Evolutionary conservation across 2,329 filamentous ascomycete genomes (phyloP).

Genomic region (Aspergillus floridensis): DNA sequence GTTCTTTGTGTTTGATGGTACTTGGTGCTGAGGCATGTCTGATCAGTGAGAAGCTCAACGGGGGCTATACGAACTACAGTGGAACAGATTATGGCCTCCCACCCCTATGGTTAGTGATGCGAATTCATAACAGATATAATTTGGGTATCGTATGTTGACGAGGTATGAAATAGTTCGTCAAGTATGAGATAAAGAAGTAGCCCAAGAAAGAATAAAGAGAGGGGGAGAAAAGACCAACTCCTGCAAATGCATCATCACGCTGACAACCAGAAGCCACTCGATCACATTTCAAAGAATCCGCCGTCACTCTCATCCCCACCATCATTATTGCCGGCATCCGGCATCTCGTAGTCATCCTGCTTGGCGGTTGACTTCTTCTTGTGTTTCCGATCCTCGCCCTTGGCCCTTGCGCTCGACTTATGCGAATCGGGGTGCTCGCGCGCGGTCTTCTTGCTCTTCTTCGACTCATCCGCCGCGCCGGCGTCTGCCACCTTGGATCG

Average conservation of each 20-base stretch:
- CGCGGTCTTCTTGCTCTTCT: constrained; percentile 12
- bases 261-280: neutral
- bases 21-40: too few species aligned
- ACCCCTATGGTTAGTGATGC: too few species aligned
- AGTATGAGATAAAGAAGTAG: neutral
- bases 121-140: neutral
- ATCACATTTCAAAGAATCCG: constrained; percentile 40
- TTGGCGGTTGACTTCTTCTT: constrained; percentile 4
- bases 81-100: constrained; percentile 2
- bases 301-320: constrained; percentile 36
- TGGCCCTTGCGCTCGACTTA: constrained; percentile 8
- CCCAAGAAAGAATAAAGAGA: neutral
- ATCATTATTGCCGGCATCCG: constrained; percentile 12
- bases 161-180: constrained; percentile 1
- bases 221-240: constrained; percentile 13
- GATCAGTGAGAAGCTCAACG: too few species aligned
- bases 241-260: constrained; percentile 17
- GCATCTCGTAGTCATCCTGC: constrained; percentile 1
- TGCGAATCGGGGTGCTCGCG: neutral
- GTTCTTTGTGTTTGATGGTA: too few species aligned
- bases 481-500: neutral
- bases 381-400: constrained; percentile 3
- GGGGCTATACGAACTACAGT: constrained; percentile 1
- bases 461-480: neutral
- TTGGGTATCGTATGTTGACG: constrained; percentile 19